Evolutionary conservation across 768 basidiomycete genomes (phyloP), one percentile per base, ranked within the genome.

Genomic region (Amanita thiersii): DNA sequence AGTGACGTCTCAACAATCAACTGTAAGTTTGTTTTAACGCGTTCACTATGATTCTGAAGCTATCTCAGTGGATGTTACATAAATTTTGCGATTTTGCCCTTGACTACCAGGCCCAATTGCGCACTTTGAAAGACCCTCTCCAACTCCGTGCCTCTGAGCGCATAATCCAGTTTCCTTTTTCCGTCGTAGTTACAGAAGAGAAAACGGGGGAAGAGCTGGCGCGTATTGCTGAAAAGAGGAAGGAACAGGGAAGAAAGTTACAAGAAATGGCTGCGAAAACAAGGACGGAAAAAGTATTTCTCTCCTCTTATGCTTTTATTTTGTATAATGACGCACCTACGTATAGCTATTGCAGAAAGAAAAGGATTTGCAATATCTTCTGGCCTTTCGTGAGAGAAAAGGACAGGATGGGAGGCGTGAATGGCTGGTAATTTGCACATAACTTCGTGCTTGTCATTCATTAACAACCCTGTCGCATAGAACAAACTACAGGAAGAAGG

Each of bases 181-280:
- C 74, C 0, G 62, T 75, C 38, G 69, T 71, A 7, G 70, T 73
- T 1, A 59, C 70, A 1, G 83, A 88, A 29, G 88, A 91, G 58
- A 96, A 93, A 62, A 84, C 87, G 0, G 89, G 93, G 49, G 94
- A 97, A 52, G 92, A 97, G 54, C 59, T 96, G 0, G 75, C 79
- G 3, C 72, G 78, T 25, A 73, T 81, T 26, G 68, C 82, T 1
- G 92, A 97, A 59, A 82, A 77, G 58, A 65, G 85, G 42, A 80
- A 74, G 55, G 93, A 97, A 59, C 86, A 91, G 52, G 92, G 90
- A 0, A 72, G 77, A 42, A 81, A 88, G 54, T 58, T 99, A 38
- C 93, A 96, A 60, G 93, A 97, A 58, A 75, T 93, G 50, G 89
- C 91, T 19, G 84, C 86, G 0, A 88, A 81, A 57, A 80, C 80